Evolutionary conservation across 1,139 yeast species (phyloP).

Genomic region (Debaryomyces coudertii): DNA sequence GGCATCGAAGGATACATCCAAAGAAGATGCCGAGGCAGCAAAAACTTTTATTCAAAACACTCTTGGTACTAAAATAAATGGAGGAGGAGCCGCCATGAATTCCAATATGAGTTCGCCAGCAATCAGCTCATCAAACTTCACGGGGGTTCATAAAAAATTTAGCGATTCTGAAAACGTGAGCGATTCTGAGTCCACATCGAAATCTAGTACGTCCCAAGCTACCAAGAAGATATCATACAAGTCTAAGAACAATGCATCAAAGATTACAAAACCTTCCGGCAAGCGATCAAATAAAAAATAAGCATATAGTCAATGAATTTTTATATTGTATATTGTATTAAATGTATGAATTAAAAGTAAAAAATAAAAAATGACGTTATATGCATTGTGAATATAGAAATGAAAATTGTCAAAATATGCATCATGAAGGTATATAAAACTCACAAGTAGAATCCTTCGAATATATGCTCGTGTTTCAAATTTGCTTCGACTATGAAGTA

Average conservation of each 20-base stretch:
- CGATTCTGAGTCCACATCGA: constrained; percentile 5
- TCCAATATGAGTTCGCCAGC: constrained; percentile 48
- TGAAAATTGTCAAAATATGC: neutral
- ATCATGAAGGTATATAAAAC: neutral
- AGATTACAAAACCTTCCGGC: constrained; percentile 1
- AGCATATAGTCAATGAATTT: neutral
- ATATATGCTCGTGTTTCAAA: constrained; percentile 62
- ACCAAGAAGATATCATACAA: constrained; percentile 11
- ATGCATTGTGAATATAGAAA: constrained; percentile 10
- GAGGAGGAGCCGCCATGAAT: constrained; percentile 36
- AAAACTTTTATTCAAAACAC: constrained; percentile 49
- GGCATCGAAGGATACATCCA: constrained; percentile 19
- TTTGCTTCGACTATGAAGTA: constrained; percentile 65
- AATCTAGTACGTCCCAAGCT: constrained; percentile 4
- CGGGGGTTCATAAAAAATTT: constrained; percentile 64
- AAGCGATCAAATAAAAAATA: constrained; percentile 1
- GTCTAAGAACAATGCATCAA: constrained; percentile 6
- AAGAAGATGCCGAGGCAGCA: constrained; percentile 39
- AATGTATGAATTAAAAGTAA: constrained; percentile 7
- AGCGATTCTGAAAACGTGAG: constrained; percentile 17
- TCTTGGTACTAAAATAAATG: constrained; percentile 38
- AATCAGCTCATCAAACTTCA: constrained; percentile 58
- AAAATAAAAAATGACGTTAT: neutral
- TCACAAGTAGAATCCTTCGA: constrained; percentile 51
- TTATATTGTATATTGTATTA: neutral